A percentile compares a stretch with the other conserved stretches of the same genome.
Conservation (phyloP, 768 basidiomycete species). For the Termitomyces eurrhizus region DNA sequence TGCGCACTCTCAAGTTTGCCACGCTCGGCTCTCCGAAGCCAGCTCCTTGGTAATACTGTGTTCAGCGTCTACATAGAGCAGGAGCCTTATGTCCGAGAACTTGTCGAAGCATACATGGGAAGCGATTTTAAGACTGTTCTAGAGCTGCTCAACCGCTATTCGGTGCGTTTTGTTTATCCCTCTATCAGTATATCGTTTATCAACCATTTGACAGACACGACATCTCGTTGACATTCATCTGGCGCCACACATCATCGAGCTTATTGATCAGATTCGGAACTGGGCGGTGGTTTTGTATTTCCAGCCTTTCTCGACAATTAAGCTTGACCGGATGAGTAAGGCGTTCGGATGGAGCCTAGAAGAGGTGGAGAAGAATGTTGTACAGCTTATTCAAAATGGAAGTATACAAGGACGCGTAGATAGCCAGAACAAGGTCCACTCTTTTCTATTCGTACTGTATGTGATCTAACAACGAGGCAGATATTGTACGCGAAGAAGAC, state of each 20-base stretch:
- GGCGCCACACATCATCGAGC: constrained; percentile 54
- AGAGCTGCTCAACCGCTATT: constrained; percentile 67
- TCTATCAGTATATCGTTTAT: not conserved
- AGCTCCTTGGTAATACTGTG: constrained; percentile 61
- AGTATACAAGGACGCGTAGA: constrained; percentile 83
- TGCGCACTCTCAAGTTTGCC: constrained; percentile 79
- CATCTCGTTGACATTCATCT: constrained; percentile 81
- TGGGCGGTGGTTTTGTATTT: constrained; percentile 86
- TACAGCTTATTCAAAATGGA: constrained; percentile 72
- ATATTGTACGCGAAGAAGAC: constrained; percentile 77
- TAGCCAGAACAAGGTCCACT: constrained; percentile 75
- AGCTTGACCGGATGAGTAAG: constrained; percentile 76
- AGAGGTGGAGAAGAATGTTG: constrained; percentile 70
- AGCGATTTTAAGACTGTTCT: constrained; percentile 85
- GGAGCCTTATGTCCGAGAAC: constrained; percentile 82
- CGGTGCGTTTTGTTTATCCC: constrained; percentile 38
- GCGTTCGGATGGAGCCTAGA: constrained; percentile 83
- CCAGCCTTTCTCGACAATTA: constrained; percentile 83
- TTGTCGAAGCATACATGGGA: constrained; percentile 80
- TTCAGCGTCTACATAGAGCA: constrained; percentile 81
- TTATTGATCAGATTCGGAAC: constrained; percentile 69
- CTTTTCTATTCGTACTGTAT: not conserved
- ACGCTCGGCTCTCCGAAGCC: constrained; percentile 64
- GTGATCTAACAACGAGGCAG: constrained; percentile 32
- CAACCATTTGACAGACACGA: constrained; percentile 52